Evolutionary conservation across 1,284 basidiomycete species (phyloP).

Genomic region (Naganishia sp.): DNA sequence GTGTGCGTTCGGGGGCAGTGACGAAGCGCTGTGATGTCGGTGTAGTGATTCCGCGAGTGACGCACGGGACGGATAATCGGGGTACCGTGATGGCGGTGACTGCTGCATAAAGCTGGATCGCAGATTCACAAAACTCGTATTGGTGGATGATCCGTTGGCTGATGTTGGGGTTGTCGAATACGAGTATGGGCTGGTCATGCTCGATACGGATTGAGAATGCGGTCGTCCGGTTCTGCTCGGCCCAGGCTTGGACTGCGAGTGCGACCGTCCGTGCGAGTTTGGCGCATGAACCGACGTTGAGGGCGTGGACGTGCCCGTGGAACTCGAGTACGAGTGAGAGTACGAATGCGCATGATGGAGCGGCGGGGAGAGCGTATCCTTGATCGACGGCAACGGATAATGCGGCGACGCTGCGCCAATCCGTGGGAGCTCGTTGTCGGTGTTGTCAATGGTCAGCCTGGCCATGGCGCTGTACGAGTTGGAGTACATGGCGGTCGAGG

Average conservation of each 20-base stretch:
- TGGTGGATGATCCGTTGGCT: conserved; percentile 3
- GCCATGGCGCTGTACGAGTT: conserved; percentile 30
- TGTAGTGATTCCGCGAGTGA: conserved; percentile 2
- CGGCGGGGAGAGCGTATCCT: conserved; percentile 10
- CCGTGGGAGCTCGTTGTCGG: conserved; percentile 3
- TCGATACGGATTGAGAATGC: conserved; percentile 32
- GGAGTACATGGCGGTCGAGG: conserved; percentile 11
- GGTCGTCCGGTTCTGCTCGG: conserved; percentile 27
- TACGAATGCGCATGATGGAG: conserved; percentile 9
- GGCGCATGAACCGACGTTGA: conserved; percentile 1
- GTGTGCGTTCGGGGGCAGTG: conserved; percentile 7
- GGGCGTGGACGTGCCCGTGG: background rate
- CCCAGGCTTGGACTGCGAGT: background rate
- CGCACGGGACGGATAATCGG: conserved; percentile 1
- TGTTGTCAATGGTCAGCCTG: conserved; percentile 24
- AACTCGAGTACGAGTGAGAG: conserved; percentile 3
- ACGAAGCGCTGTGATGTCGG: conserved; percentile 19
- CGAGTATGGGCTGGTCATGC: conserved; percentile 28
- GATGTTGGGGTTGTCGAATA: conserved; percentile 10
- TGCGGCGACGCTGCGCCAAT: background rate
- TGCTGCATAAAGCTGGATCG: conserved; percentile 28
- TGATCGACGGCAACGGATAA: conserved; percentile 12
- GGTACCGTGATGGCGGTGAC: conserved; percentile 11
- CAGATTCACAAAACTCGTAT: conserved; percentile 24
- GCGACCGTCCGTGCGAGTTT: background rate